Conservation (phyloP, 2,329 filamentous ascomycete species). For the Sporothrix brunneoviolacea region DNA sequence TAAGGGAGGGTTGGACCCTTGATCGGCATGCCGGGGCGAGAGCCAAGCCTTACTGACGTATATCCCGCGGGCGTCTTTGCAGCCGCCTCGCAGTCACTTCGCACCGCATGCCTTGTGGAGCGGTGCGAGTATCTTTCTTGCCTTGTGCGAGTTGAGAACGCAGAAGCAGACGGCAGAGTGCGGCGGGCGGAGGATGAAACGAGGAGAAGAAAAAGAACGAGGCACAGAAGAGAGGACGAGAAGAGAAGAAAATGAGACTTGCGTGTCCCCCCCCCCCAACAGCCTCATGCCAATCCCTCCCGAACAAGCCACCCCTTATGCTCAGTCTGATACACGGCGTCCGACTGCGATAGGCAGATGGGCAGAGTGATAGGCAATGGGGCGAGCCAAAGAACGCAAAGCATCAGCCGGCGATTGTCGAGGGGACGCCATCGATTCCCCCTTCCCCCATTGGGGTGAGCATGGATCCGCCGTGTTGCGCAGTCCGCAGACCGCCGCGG, state of each 20-base stretch:
- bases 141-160: too few relatives aligned
- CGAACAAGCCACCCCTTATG: not conserved
- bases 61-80: not conserved
- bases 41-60: constrained; percentile 11
- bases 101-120: not conserved
- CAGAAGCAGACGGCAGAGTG: not conserved
- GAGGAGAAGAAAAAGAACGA: not conserved
- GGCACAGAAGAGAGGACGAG: not conserved
- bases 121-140: not conserved
- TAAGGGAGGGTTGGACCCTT: constrained; percentile 7
- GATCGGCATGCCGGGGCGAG: not conserved
- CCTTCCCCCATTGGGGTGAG: too few relatives aligned
- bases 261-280: too few relatives aligned
- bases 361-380: not conserved
- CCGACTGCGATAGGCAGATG: not conserved
- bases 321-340: constrained; percentile 6
- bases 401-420: not conserved
- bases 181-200: not conserved
- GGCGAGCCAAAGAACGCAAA: not conserved
- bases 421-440: too few relatives aligned
- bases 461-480: too few relatives aligned
- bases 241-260: not conserved
- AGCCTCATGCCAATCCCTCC: constrained; percentile 3
- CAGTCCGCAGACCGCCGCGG: too few relatives aligned
- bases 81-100: not conserved